Conservation (phyloP, 1,139 yeast species). For the Hyphopichia burtonii region DNA sequence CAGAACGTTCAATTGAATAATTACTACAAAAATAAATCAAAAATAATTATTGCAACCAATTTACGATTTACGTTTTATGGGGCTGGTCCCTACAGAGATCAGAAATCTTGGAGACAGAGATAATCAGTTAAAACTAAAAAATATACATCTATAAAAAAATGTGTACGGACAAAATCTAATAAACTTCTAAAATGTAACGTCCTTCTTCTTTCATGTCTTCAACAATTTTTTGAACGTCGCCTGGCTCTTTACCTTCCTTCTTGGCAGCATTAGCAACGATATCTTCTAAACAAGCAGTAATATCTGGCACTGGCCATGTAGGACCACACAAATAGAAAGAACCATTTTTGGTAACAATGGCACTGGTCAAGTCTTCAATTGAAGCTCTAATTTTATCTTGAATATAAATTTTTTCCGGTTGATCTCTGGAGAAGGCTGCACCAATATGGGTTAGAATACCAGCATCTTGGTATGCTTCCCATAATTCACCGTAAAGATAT, state of each 20-base stretch:
- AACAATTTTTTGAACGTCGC: conserved; percentile 73
- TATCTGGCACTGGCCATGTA: conserved; percentile 99
- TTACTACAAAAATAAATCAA: no score
- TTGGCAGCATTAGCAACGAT: conserved; percentile 73
- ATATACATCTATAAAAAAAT: no score
- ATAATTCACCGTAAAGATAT: conserved; percentile 91
- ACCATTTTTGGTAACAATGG: conserved; percentile 77
- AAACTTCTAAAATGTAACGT: conserved; percentile 91
- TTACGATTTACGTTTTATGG: no score
- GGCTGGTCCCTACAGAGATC: no score
- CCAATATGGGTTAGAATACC: conserved; percentile 93
- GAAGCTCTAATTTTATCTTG: conserved; percentile 90
- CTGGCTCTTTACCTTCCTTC: conserved; percentile 59
- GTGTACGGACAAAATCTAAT: no score
- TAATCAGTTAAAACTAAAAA: neutral
- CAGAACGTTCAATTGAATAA: no score
- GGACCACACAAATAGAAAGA: conserved; percentile 98
- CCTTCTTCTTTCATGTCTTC: conserved; percentile 94
- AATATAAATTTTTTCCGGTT: conserved; percentile 89
- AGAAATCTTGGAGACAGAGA: no score
- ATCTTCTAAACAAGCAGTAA: conserved; percentile 86
- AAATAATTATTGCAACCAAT: no score
- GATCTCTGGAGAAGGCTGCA: conserved; percentile 98
- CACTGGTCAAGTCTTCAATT: conserved; percentile 69
- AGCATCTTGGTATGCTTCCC: conserved; percentile 95